These are phyloP conservation scores for Magnolia sinica DNA, from an alignment of 164 flowering plant species.

Conservation along the genomic window DNA sequence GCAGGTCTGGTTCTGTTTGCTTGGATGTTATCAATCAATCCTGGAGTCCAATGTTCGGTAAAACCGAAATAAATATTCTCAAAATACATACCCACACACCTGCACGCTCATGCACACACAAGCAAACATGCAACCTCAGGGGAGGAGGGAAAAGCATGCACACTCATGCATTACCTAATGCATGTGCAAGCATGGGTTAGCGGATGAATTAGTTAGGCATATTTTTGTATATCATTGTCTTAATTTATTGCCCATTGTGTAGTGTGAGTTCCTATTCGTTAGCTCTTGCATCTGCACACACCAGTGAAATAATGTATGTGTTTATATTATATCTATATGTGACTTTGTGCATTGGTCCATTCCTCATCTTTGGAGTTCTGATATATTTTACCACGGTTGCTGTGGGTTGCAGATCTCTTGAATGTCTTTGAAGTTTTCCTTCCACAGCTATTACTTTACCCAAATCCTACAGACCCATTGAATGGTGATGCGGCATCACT, in stretches of 20 bases:
- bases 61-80: neutral
- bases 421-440: constrained; percentile 73
- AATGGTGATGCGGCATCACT: constrained; percentile 79
- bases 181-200: neutral
- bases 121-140: neutral
- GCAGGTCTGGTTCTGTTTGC: constrained; percentile 97
- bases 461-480: constrained; percentile 74
- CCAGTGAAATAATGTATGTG: neutral
- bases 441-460: constrained; percentile 79
- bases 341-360: neutral
- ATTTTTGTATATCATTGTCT: neutral
- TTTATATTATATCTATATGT: neutral
- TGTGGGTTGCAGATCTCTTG: constrained; percentile 50
- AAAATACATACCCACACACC: neutral
- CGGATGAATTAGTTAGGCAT: neutral
- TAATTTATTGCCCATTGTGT: neutral
- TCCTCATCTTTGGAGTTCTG: neutral
- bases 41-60: constrained; percentile 99
- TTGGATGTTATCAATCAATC: constrained; percentile 96
- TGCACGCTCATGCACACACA: neutral
- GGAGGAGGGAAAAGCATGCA: neutral
- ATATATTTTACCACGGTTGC: neutral
- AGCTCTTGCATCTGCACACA: neutral
- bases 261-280: neutral
- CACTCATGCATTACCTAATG: neutral